These are phyloP conservation scores for Tagetes patula DNA, from an alignment of 129 eudicot species.

Conservation along the genomic window DNA sequence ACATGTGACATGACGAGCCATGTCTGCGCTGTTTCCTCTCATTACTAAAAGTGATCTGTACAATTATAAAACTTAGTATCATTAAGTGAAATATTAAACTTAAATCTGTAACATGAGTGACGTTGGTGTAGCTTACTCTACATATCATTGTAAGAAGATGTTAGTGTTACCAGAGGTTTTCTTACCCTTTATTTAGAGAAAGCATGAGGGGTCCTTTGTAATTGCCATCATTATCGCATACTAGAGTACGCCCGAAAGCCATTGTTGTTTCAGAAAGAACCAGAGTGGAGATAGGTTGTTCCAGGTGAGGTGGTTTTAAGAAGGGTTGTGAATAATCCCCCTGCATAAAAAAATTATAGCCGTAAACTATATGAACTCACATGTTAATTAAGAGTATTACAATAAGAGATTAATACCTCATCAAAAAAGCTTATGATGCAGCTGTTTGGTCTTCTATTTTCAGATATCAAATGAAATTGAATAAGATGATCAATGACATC, in stretches of 20 bases:
- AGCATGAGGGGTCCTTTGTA: constrained; percentile 89
- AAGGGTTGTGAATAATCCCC: constrained; percentile 96
- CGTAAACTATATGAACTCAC: neutral
- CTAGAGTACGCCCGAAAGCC: constrained; percentile 91
- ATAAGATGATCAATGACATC: constrained; percentile 74
- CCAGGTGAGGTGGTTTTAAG: constrained; percentile 93
- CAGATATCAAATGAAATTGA: constrained; percentile 79
- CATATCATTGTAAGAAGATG: neutral
- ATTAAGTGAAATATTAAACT: neutral
- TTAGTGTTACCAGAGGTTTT: too few species aligned
- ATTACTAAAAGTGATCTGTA: constrained; percentile 71
- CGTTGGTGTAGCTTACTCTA: too few species aligned
- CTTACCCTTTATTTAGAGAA: constrained; percentile 83
- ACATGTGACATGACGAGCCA: constrained; percentile 89
- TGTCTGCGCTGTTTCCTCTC: constrained; percentile 87
- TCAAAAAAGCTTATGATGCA: constrained; percentile 95
- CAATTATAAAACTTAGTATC: constrained; percentile 3
- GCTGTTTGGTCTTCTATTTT: constrained; percentile 86
- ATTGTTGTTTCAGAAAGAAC: constrained; percentile 83
- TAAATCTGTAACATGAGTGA: too few species aligned
- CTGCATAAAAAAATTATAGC: constrained; percentile 27
- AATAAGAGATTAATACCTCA: constrained; percentile 52
- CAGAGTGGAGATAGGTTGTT: constrained; percentile 83
- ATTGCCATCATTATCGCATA: constrained; percentile 79
- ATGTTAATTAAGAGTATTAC: neutral